phyloP scores from a whole-genome alignment of 2,329 filamentous ascomycete genomes.

The Cordyceps cateniannulata region DNA sequence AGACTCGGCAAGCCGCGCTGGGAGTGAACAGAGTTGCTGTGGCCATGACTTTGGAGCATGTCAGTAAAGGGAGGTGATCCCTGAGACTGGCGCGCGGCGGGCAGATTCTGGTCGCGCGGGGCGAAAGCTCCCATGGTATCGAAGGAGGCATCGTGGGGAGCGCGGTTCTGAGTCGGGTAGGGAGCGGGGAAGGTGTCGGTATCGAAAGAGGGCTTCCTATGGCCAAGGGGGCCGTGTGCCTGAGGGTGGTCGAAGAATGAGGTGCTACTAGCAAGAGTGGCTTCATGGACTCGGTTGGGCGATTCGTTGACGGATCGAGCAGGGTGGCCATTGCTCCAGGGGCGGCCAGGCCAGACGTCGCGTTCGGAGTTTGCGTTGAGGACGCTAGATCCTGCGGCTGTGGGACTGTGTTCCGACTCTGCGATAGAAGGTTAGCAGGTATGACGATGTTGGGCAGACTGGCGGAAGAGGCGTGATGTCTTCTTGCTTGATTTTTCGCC shows the following conservation, averaged over 20 bases:
- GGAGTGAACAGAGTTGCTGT: conserved; percentile 40
- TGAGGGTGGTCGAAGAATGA: conserved; percentile 41
- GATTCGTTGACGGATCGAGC: conserved; percentile 47
- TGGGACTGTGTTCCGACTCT: conserved; percentile 38
- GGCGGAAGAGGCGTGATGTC: too few relatives aligned
- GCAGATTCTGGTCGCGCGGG: conserved; percentile 47
- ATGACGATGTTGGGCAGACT: neutral
- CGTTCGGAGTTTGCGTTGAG: conserved; percentile 63
- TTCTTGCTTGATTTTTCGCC: too few relatives aligned
- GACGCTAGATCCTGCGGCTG: conserved; percentile 64
- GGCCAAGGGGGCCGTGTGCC: conserved; percentile 38
- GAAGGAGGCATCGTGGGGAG: conserved; percentile 34
- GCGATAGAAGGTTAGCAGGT: neutral
- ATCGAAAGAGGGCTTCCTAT: conserved; percentile 25
- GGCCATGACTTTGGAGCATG: conserved; percentile 30
- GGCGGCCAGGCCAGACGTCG: conserved; percentile 53
- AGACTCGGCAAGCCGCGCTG: conserved; percentile 39
- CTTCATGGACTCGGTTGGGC: conserved; percentile 48
- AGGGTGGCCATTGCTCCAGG: conserved; percentile 51
- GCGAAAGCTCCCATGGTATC: conserved; percentile 23
- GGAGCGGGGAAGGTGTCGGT: conserved; percentile 19
- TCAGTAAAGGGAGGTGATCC: conserved; percentile 32
- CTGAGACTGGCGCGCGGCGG: conserved; percentile 49
- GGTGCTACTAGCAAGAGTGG: conserved; percentile 36
- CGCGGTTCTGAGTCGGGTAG: conserved; percentile 26